Base-by-base conservation (phyloP, 495 filamentous ascomycete species). In the Trypethelium eluteriae region DNA sequence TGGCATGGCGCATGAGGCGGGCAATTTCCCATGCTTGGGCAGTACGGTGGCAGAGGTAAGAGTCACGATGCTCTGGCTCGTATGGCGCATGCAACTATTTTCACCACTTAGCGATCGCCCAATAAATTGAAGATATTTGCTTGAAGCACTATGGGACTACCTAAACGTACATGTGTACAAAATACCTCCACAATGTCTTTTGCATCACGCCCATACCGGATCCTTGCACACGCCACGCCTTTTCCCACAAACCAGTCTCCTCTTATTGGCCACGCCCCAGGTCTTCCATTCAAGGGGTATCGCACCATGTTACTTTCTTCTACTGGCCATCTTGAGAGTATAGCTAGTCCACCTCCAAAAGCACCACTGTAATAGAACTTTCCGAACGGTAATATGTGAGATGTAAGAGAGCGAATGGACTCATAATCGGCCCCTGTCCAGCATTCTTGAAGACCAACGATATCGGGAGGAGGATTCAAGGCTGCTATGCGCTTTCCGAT, bases 21-120 rank as follows among this genome's bases (percentile, higher is more conserved):
- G 92, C 83, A 61, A 98, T 92, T 77, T 98, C 90, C 94, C 94
- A 98, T n/a, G 94, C 89, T 76, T 98, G 94, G 0, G 94, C 91
- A 3, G 88, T 90, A 35, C 92, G 89, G 71, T 98, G 95, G 74
- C 89, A 92, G 34, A 91, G 72, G 74, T 98, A 97, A 35, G 89
- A 92, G 73, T 96, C 92, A 67, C 91, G 76, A 32, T 84, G 86
- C 72, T 91, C 85, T 53, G 81, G 78, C 73, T 94, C 89, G 74
- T 98, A 98, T 2, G 92, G 91, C 10, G 94, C 89, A 74, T 98
- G 94, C 3, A 96, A 82, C 79, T 88, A 72, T 1, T 47, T 53
- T 39, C 41, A 44, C 9, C 61, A 11, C 39, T 72, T 41, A 73
- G 73, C 59, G 68, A 62, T 61, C 38, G 61, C 65, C 25, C 44